Evolutionary conservation across 1,284 basidiomycete genomes (phyloP).

Genomic region (Fomes fomentarius): DNA sequence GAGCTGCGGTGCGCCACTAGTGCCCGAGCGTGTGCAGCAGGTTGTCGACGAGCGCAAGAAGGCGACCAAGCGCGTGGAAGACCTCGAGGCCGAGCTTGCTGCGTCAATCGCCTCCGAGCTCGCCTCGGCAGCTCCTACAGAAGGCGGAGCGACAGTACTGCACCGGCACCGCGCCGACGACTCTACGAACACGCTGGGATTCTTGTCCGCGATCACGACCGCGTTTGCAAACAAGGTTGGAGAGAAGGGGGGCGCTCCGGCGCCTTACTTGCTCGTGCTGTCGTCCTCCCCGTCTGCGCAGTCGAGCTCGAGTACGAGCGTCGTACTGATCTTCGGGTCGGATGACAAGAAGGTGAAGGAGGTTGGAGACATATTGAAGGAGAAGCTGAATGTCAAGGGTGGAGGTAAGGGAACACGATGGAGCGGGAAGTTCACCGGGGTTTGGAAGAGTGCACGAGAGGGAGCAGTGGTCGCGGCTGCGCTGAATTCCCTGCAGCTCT

Average conservation of each 20-base stretch:
- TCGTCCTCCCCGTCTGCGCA: conserved; percentile 65
- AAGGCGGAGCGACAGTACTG: conserved; percentile 36
- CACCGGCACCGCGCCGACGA: conserved; percentile 66
- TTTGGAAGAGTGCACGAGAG: conserved; percentile 40
- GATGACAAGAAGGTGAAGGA: conserved; percentile 64
- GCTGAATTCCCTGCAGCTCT: conserved; percentile 11
- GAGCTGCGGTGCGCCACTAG: conserved; percentile 64
- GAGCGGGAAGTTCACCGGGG: conserved; percentile 66
- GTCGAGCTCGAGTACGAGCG: conserved; percentile 47
- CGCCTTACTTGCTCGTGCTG: conserved; percentile 55
- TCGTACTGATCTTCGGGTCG: conserved; percentile 63
- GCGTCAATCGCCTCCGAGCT: conserved; percentile 52
- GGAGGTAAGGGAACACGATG: conserved; percentile 66
- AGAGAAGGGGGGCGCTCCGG: conserved; percentile 26
- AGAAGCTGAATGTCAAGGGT: conserved; percentile 60
- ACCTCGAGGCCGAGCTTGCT: conserved; percentile 71
- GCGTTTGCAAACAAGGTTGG: conserved; percentile 41
- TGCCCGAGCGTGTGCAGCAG: conserved; percentile 71
- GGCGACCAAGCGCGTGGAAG: conserved; percentile 62
- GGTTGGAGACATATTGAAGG: conserved; percentile 60
- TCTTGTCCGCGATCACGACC: conserved; percentile 60
- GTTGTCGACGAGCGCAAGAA: conserved; percentile 69
- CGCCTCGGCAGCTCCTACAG: conserved; percentile 25
- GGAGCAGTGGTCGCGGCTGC: conserved; percentile 43
- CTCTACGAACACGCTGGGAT: conserved; percentile 58